A percentile compares a stretch with the other conserved stretches of the same genome.
phyloP scores from a whole-genome alignment of 306 rosid genomes.

The Morella rubra region DNA sequence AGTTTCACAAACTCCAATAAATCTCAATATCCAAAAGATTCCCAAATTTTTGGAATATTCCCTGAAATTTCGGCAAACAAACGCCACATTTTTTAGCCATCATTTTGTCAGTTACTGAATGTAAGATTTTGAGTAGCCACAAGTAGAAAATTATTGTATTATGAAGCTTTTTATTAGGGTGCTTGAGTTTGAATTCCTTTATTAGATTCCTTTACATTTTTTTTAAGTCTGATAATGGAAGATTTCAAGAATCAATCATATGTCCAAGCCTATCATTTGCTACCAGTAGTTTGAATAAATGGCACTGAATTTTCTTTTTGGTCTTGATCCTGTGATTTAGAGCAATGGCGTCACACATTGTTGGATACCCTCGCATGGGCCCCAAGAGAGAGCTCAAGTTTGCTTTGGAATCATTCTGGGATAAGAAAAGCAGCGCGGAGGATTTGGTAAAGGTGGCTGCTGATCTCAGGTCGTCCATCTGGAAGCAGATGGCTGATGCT shows the following conservation, averaged over 20 bases:
- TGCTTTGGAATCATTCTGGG: conserved; percentile 91
- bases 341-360: conserved; percentile 85
- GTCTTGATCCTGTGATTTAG: conserved; percentile 33
- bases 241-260: neutral
- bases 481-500: conserved; percentile 79
- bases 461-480: conserved; percentile 77
- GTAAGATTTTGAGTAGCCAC: neutral
- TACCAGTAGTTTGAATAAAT: neutral
- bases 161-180: neutral
- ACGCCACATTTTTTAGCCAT: neutral
- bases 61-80: too few species aligned
- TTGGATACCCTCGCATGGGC: conserved; percentile 96
- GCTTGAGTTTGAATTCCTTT: neutral
- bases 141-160: neutral
- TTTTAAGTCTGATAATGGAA: neutral
- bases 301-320: conserved; percentile 17
- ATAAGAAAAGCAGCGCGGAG: conserved; percentile 79
- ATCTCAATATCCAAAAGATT: too few species aligned
- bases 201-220: too few species aligned
- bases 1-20: too few species aligned
- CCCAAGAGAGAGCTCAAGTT: conserved; percentile 98
- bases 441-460: conserved; percentile 77
- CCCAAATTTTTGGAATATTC: too few species aligned
- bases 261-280: neutral
- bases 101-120: neutral